These are phyloP conservation scores for Canna indica DNA, from an alignment of 176 grass and related monocot species.

Conservation along the genomic window DNA sequence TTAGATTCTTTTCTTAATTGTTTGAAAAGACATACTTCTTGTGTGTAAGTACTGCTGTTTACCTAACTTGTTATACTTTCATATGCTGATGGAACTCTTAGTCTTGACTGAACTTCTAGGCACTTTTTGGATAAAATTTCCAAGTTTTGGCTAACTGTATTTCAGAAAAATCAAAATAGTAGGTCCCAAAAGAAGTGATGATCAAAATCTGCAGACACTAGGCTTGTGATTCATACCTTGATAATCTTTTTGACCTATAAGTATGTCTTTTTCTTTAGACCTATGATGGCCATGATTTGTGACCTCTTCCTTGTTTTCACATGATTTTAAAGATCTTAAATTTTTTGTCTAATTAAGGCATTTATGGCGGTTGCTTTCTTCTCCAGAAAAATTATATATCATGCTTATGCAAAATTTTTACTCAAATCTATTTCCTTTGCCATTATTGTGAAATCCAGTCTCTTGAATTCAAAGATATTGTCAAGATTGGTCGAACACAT, in stretches of 20 bases:
- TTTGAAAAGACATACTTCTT: not conserved
- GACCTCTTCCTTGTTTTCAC: not conserved
- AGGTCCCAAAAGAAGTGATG: not conserved
- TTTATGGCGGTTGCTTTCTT: not conserved
- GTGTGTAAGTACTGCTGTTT: not conserved
- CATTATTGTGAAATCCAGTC: conserved; percentile 31
- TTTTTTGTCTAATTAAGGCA: not conserved
- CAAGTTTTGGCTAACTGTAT: not conserved
- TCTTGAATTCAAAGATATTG: conserved; percentile 88
- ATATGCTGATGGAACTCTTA: not conserved
- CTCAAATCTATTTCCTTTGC: conserved; percentile 5
- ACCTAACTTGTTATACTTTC: not conserved
- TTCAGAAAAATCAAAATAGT: not conserved
- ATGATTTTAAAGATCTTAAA: not conserved
- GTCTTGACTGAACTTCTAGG: not conserved
- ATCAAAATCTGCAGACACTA: not conserved
- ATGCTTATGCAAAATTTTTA: conserved; percentile 4
- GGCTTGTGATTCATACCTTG: not conserved
- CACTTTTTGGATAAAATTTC: not conserved
- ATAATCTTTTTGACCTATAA: not conserved
- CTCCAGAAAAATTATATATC: not conserved
- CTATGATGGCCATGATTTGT: not conserved
- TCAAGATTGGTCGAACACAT: conserved; percentile 94
- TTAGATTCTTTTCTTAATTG: not conserved
- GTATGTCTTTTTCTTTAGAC: not conserved